Percentiles rank a stretch among this genome's conserved stretches.
Evolutionary conservation across 140 eudicot genomes (phyloP).

Genomic region (Bidens hawaiensis): DNA sequence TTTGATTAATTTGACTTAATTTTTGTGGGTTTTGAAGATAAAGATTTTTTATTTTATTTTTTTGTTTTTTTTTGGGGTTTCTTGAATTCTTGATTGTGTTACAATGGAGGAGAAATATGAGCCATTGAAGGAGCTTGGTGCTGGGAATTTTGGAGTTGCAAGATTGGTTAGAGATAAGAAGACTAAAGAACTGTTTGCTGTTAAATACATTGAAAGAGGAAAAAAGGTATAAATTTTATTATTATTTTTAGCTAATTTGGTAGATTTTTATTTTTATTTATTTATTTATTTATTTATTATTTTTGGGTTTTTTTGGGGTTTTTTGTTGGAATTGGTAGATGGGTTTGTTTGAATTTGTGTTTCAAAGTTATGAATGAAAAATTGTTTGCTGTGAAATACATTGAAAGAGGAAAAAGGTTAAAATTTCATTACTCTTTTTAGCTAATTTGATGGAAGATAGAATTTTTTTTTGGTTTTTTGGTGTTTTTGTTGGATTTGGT

Average conservation of each 20-base stretch:
- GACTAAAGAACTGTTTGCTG: too few relatives aligned
- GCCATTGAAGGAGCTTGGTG: too few relatives aligned
- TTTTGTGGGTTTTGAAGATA: slow-evolving; percentile 22
- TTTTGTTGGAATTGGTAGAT: slow-evolving; percentile 2
- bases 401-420: slow-evolving; percentile 72
- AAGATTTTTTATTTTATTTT: too few relatives aligned
- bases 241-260: slow-evolving; percentile 6
- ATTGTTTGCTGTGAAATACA: slow-evolving; percentile 68
- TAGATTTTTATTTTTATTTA: too few relatives aligned
- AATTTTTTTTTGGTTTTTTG: too few relatives aligned
- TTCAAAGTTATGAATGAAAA: slow-evolving; percentile 12
- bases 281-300: too few relatives aligned
- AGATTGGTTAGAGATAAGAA: background rate
- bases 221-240: background rate
- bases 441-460: slow-evolving; percentile 1
- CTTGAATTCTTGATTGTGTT: background rate
- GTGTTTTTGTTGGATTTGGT: too few relatives aligned
- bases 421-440: background rate
- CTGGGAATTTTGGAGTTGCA: too few relatives aligned
- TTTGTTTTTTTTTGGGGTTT: too few relatives aligned
- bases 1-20: slow-evolving; percentile 16
- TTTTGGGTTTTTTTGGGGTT: background rate
- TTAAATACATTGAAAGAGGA: too few relatives aligned
- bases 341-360: slow-evolving; percentile 12
- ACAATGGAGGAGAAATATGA: too few relatives aligned